Conservation (phyloP, 805 yeast genomes). For the Tetrapisispora phaffii region DNA sequence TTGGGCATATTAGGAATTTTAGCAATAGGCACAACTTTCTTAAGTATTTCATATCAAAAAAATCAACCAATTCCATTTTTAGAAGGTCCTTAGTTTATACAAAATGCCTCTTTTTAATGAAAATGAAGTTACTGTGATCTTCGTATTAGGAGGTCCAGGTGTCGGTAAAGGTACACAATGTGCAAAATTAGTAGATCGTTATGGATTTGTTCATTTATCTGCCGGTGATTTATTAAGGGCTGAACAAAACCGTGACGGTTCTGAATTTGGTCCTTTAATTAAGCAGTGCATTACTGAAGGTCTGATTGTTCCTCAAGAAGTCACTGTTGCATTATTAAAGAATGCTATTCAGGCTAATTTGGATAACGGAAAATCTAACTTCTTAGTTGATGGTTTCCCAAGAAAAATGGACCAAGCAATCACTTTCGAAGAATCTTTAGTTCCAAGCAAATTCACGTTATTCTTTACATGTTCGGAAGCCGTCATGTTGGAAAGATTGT, state of each 20-base stretch:
- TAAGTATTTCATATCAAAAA: constrained; percentile 36
- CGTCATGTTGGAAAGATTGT: constrained; percentile 74
- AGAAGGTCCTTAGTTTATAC: constrained; percentile 25
- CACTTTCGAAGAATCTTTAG: constrained; percentile 76
- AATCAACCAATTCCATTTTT: constrained; percentile 36
- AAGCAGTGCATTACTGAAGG: constrained; percentile 81
- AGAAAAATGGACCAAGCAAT: constrained; percentile 96
- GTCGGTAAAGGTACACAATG: constrained; percentile 98
- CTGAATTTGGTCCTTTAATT: constrained; percentile 77
- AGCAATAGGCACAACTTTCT: constrained; percentile 42
- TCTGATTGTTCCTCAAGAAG: constrained; percentile 81
- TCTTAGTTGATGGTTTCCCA: constrained; percentile 93
- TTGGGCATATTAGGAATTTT: constrained; percentile 34
- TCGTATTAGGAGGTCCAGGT: constrained; percentile 96
- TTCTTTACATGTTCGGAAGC: constrained; percentile 75
- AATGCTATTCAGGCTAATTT: constrained; percentile 59
- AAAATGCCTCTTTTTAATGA: constrained; percentile 35
- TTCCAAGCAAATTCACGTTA: constrained; percentile 57
- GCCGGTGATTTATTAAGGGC: constrained; percentile 96
- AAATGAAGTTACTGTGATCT: constrained; percentile 67
- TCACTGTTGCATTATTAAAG: constrained; percentile 73
- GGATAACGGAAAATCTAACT: constrained; percentile 42
- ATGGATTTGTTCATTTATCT: constrained; percentile 74
- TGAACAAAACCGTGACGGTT: constrained; percentile 76
- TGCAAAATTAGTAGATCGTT: constrained; percentile 69